Evolutionary conservation across 495 filamentous ascomycete genomes (phyloP).

Genomic region (Friedmanniomyces endolithicus): DNA sequence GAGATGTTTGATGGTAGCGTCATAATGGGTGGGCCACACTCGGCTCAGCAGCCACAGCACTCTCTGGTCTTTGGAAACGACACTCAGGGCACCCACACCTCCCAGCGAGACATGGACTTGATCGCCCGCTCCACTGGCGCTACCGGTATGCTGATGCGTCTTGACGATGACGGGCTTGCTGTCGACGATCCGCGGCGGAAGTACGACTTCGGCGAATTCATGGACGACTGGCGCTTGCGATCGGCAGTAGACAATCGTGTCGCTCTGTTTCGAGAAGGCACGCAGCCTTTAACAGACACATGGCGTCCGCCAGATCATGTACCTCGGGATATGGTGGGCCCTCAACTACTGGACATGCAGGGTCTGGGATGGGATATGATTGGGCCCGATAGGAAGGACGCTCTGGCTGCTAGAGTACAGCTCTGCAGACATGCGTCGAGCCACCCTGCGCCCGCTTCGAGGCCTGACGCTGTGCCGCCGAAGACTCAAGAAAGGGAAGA

Average conservation of each 20-base stretch:
- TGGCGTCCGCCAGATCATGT: neutral
- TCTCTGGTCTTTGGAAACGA: no score
- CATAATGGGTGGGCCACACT: no score
- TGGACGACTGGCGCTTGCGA: slow-evolving; percentile 14
- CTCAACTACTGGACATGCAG: slow-evolving; percentile 2
- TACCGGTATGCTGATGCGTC: neutral
- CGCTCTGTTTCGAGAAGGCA: neutral
- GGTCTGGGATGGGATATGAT: slow-evolving; percentile 9
- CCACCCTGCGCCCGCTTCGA: neutral
- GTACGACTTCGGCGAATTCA: slow-evolving; percentile 17
- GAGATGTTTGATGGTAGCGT: no score
- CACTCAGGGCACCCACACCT: neutral
- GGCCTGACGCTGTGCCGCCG: neutral
- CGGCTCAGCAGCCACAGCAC: no score
- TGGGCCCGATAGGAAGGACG: slow-evolving; percentile 5
- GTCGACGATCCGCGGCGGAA: slow-evolving; percentile 14
- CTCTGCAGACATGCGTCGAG: neutral
- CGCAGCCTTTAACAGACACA: neutral
- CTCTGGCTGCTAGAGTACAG: slow-evolving; percentile 6
- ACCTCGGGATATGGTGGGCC: neutral
- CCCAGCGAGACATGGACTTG: neutral
- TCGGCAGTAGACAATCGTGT: neutral
- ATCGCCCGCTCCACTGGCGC: neutral
- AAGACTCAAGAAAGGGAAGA: neutral
- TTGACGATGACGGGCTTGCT: slow-evolving; percentile 6